Percentiles rank a stretch among this genome's conserved stretches.
phyloP scores from a whole-genome alignment of 495 filamentous ascomycete genomes.

The Evernia prunastri region DNA sequence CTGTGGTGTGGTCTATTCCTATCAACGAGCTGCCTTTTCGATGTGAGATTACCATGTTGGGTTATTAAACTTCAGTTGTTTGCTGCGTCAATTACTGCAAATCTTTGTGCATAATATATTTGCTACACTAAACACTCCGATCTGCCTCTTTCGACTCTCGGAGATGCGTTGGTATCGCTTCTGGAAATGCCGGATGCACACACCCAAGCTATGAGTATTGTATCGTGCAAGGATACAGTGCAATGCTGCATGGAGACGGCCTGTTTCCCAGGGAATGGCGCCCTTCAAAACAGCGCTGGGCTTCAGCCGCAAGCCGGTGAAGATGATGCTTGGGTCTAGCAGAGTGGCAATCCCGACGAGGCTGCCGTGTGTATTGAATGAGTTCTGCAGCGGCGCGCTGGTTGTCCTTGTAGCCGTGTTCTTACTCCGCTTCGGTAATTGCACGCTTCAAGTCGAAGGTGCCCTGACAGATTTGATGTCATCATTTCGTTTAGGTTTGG shows the following conservation, averaged over 20 bases:
- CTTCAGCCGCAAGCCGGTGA: constrained; percentile 22
- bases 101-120: constrained; percentile 32
- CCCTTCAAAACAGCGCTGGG: background rate
- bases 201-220: constrained; percentile 33
- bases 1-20: constrained; percentile 36
- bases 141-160: constrained; percentile 41
- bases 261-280: background rate
- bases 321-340: constrained; percentile 27
- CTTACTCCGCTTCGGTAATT: background rate
- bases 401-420: background rate
- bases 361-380: background rate
- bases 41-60: constrained; percentile 30
- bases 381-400: background rate
- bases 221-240: constrained; percentile 17
- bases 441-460: background rate
- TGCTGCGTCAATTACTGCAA: constrained; percentile 23
- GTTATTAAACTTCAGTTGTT: constrained; percentile 21
- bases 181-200: constrained; percentile 36
- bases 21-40: constrained; percentile 33
- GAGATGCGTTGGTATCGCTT: constrained; percentile 46
- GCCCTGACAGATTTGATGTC: background rate
- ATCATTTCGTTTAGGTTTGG: constrained; percentile 10
- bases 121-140: constrained; percentile 25
- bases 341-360: background rate
- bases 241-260: background rate